Evolutionary conservation across 164 flowering plant genomes (phyloP), one percentile per base, ranked within the genome.

Genomic region (Platanus orientalis): DNA sequence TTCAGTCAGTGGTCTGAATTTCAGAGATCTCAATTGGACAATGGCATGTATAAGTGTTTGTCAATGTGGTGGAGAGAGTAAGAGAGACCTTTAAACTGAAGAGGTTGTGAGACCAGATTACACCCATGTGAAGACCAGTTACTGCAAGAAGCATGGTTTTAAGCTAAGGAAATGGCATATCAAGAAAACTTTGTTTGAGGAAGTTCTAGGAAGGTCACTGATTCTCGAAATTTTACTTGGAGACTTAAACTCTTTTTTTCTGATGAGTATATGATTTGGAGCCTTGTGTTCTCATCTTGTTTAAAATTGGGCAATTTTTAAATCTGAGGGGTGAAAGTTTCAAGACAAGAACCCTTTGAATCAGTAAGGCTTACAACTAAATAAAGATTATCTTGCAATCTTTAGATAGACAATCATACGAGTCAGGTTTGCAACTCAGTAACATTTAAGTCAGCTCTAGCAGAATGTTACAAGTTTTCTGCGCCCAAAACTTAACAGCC

Each of bases 101-200:
- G 96, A 93, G 57, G 88, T 93, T 34, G 82, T 88, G 60, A 85
- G 91, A 71, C 73, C 87, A 53, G 96, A 92, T 54, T 92, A 96
- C 69, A 62, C 74, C 39, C 81, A 86, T 76, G 96, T 85, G 40
- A 93, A 88, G 20, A 69, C 74, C 25, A 87, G 81, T 70, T 92
- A 93, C 76, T 89, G 97, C 81, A 93, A 93, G 79, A 84, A 63
- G 81, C 88, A 90, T 39, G 97, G 94, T 6, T 83, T 87, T 64
- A 93, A 93, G 73, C 74, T 93, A 67, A 81, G 83, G 84, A 95
- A 45, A 24, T 51, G 45, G 20, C n/a, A 11, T n/a, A n/a, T n/a
- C n/a, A n/a, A n/a, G n/a, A n/a, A n/a, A n/a, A n/a, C n/a, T n/a
- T n/a, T n/a, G n/a, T n/a, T n/a, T n/a, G n/a, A n/a, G n/a, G n/a